phyloP scores from a whole-genome alignment of 73 alveolate species.

The Symbiodinium pilosum region DNA sequence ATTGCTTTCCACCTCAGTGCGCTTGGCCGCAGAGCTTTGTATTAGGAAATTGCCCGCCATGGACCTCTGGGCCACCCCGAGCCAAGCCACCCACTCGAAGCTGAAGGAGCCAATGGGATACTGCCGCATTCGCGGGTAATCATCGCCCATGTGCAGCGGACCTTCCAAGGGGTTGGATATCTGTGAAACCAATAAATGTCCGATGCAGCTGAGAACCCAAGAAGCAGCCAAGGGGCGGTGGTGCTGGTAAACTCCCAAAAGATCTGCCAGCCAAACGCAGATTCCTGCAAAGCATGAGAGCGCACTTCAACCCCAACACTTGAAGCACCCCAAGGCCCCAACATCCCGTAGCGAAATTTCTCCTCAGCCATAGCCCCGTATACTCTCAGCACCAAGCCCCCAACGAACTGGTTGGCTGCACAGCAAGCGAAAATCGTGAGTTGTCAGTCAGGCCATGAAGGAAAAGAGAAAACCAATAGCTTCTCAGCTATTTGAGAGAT shows the following conservation, averaged over 20 bases:
- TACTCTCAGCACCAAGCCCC: background rate
- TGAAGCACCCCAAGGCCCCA: too few relatives aligned
- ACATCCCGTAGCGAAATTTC: too few relatives aligned
- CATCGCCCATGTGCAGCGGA: constrained; percentile 73
- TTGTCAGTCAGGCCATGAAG: too few relatives aligned
- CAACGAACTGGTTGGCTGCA: too few relatives aligned
- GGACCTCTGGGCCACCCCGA: background rate
- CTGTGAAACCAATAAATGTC: too few relatives aligned
- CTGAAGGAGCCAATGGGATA: constrained; percentile 65
- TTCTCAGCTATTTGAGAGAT: too few relatives aligned
- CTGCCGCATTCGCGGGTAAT: constrained; percentile 47
- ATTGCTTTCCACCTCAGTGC: constrained; percentile 77
- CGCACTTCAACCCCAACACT: background rate
- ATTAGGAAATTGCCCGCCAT: too few relatives aligned
- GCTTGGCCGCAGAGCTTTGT: too few relatives aligned
- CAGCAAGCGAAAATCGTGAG: too few relatives aligned
- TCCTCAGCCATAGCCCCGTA: too few relatives aligned
- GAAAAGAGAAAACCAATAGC: too few relatives aligned
- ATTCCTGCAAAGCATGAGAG: background rate
- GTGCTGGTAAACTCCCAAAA: constrained; percentile 28
- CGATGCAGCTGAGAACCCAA: too few relatives aligned
- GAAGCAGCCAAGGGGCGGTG: background rate
- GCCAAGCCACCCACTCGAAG: constrained; percentile 60
- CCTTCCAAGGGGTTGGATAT: background rate
- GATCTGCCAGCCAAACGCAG: constrained; percentile 49